Conservation (phyloP, 352 stramenopile genomes). For the Phytopythium vexans region DNA sequence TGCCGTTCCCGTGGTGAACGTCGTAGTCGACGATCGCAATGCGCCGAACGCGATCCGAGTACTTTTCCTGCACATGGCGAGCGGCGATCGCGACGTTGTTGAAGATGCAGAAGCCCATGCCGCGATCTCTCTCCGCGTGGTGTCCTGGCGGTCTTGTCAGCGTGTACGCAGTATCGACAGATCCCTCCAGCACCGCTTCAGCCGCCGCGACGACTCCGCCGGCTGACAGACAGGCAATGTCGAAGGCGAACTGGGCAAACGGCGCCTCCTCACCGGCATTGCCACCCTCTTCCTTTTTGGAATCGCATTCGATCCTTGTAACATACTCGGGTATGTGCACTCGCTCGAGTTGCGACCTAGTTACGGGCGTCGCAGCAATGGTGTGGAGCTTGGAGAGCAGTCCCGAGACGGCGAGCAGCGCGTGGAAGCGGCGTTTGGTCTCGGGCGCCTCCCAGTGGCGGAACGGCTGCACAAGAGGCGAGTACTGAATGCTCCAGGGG, state of each 20-base stretch:
- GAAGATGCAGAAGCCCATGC: conserved; percentile 75
- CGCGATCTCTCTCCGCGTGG: conserved; percentile 45
- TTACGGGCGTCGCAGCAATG: conserved; percentile 44
- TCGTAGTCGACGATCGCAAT: conserved; percentile 96
- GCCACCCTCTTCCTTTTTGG: conserved; percentile 48
- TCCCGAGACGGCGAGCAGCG: conserved; percentile 68
- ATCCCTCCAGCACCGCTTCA: conserved; percentile 49
- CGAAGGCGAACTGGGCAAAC: conserved; percentile 69
- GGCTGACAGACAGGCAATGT: conserved; percentile 69
- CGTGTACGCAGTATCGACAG: conserved; percentile 48
- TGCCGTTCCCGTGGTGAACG: conserved; percentile 96
- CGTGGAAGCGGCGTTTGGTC: conserved; percentile 81
- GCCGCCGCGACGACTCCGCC: conserved; percentile 58
- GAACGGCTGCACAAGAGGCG: conserved; percentile 53
- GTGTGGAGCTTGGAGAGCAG: conserved; percentile 39
- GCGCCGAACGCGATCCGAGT: conserved; percentile 70
- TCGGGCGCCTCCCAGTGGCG: conserved; percentile 77
- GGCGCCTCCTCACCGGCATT: conserved; percentile 68
- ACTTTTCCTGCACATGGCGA: conserved; percentile 41
- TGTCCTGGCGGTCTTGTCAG: conserved; percentile 73
- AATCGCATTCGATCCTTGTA: conserved; percentile 44
- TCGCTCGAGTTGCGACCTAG: conserved; percentile 37
- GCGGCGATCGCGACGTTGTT: conserved; percentile 70
- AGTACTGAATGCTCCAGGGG: conserved; percentile 50
- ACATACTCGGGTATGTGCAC: conserved; percentile 68